Percentiles rank a stretch among this genome's conserved stretches.
phyloP scores from a whole-genome alignment of 192 early-diverging fungal species.

The Coemansia sp. region DNA sequence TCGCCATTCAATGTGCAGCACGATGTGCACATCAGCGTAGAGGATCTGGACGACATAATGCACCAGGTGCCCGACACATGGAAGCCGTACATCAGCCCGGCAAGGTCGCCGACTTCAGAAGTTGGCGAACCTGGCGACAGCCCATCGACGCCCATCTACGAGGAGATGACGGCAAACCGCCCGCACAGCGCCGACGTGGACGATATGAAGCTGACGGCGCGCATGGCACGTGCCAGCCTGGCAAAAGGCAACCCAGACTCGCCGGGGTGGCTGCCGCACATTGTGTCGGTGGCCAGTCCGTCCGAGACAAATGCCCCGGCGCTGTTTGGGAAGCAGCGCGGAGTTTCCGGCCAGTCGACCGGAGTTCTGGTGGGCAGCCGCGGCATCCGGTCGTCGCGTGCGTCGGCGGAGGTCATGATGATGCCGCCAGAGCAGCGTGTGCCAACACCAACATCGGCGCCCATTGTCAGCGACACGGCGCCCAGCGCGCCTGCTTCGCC shows the following conservation, averaged over 20 bases:
- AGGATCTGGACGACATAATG: slow-evolving; percentile 54
- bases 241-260: slow-evolving; percentile 20
- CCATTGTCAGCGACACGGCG: slow-evolving; percentile 11
- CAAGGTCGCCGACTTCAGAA: slow-evolving; percentile 25
- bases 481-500: slow-evolving; percentile 17
- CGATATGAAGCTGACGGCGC: slow-evolving; percentile 13
- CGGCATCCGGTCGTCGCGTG: slow-evolving; percentile 10
- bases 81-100: slow-evolving; percentile 47
- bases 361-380: slow-evolving; percentile 11
- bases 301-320: slow-evolving; percentile 7
- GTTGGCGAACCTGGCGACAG: not conserved
- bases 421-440: slow-evolving; percentile 12
- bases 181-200: slow-evolving; percentile 35
- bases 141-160: slow-evolving; percentile 43
- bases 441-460: slow-evolving; percentile 25
- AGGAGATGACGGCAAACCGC: slow-evolving; percentile 29
- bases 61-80: slow-evolving; percentile 43
- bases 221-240: slow-evolving; percentile 24
- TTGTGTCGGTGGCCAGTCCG: slow-evolving; percentile 45
- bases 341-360: slow-evolving; percentile 20
- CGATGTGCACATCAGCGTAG: slow-evolving; percentile 56
- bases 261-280: slow-evolving; percentile 47
- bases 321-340: slow-evolving; percentile 29
- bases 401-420: slow-evolving; percentile 17
- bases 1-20: slow-evolving; percentile 56